Evolutionary conservation across 2,329 filamentous ascomycete species (phyloP).

Genomic region (Fusarium verticillioides): DNA sequence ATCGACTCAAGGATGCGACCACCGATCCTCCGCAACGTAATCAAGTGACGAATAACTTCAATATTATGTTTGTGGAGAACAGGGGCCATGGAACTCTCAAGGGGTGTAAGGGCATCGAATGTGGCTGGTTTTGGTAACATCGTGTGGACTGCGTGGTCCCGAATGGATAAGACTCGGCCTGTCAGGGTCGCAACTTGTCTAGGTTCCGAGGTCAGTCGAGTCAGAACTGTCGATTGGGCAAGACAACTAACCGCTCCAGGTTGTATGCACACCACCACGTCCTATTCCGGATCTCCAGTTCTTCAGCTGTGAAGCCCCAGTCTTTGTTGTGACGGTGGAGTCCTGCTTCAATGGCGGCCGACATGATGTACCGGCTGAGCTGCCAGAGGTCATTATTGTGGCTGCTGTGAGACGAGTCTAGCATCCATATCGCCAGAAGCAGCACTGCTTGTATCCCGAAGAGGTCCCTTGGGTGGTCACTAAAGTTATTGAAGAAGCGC

Average conservation of each 20-base stretch:
- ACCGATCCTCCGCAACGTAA: not conserved
- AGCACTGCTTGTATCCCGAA: not conserved
- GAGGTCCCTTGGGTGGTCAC: not conserved
- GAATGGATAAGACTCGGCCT: not conserved
- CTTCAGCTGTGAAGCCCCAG: not conserved
- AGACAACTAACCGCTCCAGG: not conserved
- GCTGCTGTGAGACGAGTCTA: not conserved
- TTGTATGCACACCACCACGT: constrained; percentile 15
- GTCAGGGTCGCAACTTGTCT: not conserved
- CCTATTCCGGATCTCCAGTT: not conserved
- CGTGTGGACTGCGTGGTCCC: not conserved
- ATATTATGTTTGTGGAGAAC: not conserved
- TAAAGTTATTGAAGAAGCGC: not conserved
- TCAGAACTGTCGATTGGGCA: accelerated
- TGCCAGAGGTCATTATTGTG: constrained; percentile 14
- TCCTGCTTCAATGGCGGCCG: not conserved
- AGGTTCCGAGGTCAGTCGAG: not conserved
- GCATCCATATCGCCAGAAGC: not conserved
- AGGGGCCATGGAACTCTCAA: not conserved
- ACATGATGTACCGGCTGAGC: constrained; percentile 2
- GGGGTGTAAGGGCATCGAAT: not conserved
- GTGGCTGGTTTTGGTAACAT: not conserved
- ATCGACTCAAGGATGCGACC: constrained; percentile 5
- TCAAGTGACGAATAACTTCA: not conserved
- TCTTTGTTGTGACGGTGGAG: not conserved